These are phyloP conservation scores for Ustilago bromivora DNA, from an alignment of 1,284 basidiomycete species.

Conservation along the genomic window DNA sequence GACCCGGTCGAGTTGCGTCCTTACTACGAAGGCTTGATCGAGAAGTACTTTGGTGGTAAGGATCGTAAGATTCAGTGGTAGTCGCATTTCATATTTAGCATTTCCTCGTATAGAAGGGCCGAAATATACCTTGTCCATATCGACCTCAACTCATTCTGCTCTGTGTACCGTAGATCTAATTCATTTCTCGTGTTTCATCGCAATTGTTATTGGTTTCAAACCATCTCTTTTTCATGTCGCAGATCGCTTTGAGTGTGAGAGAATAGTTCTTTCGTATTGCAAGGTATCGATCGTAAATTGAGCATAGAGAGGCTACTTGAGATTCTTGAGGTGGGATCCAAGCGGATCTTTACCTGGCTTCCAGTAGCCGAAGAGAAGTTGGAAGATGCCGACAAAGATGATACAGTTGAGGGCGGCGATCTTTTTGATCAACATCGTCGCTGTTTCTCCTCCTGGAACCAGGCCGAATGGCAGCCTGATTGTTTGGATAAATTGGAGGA, in stretches of 20 bases:
- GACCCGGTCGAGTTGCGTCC: slow-evolving; percentile 77
- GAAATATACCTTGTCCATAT: slow-evolving; percentile 12
- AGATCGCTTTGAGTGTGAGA: not conserved
- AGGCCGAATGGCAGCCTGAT: slow-evolving; percentile 53
- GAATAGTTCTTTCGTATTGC: slow-evolving; percentile 1
- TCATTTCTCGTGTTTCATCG: not conserved
- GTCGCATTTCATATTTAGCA: not conserved
- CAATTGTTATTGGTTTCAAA: not conserved
- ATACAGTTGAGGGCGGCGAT: slow-evolving; percentile 56
- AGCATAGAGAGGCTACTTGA: slow-evolving; percentile 16
- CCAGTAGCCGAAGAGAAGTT: slow-evolving; percentile 53
- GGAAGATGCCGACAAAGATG: slow-evolving; percentile 45
- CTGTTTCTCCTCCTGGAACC: slow-evolving; percentile 43
- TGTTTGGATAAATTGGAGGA: not conserved
- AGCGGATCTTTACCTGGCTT: slow-evolving; percentile 48
- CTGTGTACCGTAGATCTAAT: slow-evolving; percentile 4
- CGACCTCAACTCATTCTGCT: not conserved
- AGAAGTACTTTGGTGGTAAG: slow-evolving; percentile 77
- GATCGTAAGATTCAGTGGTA: slow-evolving; percentile 54
- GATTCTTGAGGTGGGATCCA: slow-evolving; percentile 30
- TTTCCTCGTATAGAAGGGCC: not conserved
- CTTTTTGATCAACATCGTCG: slow-evolving; percentile 52
- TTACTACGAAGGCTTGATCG: slow-evolving; percentile 84
- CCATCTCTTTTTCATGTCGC: not conserved
- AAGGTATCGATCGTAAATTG: not conserved